phyloP scores from a whole-genome alignment of 1,139 yeast species.

The Lodderomyces orthopsilosis region DNA sequence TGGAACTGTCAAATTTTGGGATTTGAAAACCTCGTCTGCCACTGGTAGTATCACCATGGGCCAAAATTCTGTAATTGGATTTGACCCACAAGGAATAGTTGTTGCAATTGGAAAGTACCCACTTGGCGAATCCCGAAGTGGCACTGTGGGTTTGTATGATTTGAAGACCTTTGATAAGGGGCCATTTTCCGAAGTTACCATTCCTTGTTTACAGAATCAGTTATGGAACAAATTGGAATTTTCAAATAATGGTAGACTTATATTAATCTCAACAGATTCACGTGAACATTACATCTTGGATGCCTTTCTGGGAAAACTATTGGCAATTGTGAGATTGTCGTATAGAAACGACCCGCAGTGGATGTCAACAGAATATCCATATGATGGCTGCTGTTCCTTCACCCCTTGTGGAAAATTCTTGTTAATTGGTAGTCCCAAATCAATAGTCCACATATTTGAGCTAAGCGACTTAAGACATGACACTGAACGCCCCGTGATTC shows the following conservation, averaged over 20 bases:
- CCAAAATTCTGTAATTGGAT: constrained; percentile 57
- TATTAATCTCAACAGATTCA: constrained; percentile 64
- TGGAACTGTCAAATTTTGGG: constrained; percentile 85
- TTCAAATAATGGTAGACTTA: constrained; percentile 72
- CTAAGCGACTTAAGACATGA: constrained; percentile 36
- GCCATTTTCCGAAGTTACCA: constrained; percentile 47
- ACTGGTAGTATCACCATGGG: constrained; percentile 63
- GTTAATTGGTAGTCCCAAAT: constrained; percentile 60
- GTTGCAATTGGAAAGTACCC: constrained; percentile 64
- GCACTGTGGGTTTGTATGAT: constrained; percentile 60
- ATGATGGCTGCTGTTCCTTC: constrained; percentile 62
- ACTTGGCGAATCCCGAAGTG: constrained; percentile 25
- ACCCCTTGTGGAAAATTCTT: constrained; percentile 81
- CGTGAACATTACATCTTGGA: constrained; percentile 61
- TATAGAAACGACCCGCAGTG: constrained; percentile 15
- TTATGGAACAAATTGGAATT: constrained; percentile 73
- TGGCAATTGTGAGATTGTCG: constrained; percentile 46
- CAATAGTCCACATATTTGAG: constrained; percentile 63
- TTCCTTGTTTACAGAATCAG: constrained; percentile 25
- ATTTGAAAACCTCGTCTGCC: constrained; percentile 58
- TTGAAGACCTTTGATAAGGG: constrained; percentile 53
- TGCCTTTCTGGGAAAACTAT: constrained; percentile 62
- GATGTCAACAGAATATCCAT: constrained; percentile 44
- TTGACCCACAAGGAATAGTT: constrained; percentile 81
- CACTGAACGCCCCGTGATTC: constrained; percentile 11